Base-by-base conservation (phyloP, 1,139 yeast species). In the Hyphopichia fennica region DNA sequence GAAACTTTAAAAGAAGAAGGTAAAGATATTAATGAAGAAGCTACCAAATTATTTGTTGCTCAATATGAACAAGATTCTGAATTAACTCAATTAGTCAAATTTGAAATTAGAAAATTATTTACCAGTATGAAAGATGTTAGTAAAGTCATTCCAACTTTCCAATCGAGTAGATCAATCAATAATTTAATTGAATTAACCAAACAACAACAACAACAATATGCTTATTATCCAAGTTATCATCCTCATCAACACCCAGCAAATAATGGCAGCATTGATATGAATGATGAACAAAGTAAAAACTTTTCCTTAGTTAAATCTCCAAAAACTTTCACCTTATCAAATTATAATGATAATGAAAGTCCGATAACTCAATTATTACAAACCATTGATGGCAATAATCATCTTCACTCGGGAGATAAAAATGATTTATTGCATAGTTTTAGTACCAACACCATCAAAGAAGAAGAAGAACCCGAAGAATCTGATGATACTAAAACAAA, bases 271-370 rank as follows among this genome's bases (percentile, higher is more conserved):
- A 9, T 4, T 25, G 13, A 7, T n/a, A n/a, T n/a, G n/a, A 17
- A 40, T 22, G 37, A 44, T n/a, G 44, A 35, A 23, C 40, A 48
- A 40, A 38, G 39, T 40, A 49, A 44, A 37, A 50, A 59, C 3
- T 60, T 57, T 38, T 57, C 65, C 4, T 54, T 70, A 41, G 76
- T 71, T 2, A 72, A 72, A 46, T 68, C 75, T 2, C 78, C 78
- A 18, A 72, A 72, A 52, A 70, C 73, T 0, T 72, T 63, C 48
- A 62, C 75, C 17, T 60, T 72, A 43, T 58, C 75, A 5, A 59
- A 69, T 46, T 66, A 58, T 48, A 66, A 67, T 35, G 74, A 67
- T 35, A 57, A 56, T 33, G 73, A 65, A 45, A 67, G 72, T 46
- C 76, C 76, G 4, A 59, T 70, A 20, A 61, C 58, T 40, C 75